A percentile compares a stretch with the other conserved stretches of the same genome.
Conservation (phyloP, 192 early-diverging fungal genomes). For the Phlyctochytrium planicorne region DNA sequence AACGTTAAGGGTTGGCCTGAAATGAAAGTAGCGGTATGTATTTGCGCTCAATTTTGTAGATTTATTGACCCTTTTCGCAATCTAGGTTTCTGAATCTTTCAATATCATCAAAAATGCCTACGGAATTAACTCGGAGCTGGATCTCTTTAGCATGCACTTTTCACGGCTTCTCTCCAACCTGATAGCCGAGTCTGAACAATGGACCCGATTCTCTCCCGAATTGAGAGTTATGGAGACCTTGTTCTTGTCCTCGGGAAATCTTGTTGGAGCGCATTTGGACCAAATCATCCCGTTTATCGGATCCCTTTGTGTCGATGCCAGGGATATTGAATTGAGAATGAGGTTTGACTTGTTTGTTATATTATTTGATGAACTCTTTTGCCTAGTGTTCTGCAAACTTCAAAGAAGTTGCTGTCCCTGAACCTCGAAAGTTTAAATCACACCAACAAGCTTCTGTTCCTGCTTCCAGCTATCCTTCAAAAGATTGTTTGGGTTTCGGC, state of each 20-base stretch:
- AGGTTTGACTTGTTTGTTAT: constrained; percentile 23
- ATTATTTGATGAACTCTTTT: background rate
- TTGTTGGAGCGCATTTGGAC: constrained; percentile 38
- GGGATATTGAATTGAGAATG: constrained; percentile 47
- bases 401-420: background rate
- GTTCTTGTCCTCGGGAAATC: constrained; percentile 21
- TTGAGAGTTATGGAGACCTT: constrained; percentile 34
- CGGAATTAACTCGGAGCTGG: constrained; percentile 10
- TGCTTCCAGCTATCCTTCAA: background rate
- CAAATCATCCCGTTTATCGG: constrained; percentile 37
- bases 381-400: background rate
- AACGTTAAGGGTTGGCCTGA: constrained; percentile 35
- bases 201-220: constrained; percentile 50
- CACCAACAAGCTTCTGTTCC: background rate
- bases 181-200: constrained; percentile 7
- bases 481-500: background rate
- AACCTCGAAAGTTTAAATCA: background rate
- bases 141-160: constrained; percentile 30
- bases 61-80: too few relatives aligned
- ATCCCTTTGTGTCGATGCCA: constrained; percentile 16
- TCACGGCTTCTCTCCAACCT: constrained; percentile 6
- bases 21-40: constrained; percentile 17
- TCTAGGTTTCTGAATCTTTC: constrained; percentile 5
- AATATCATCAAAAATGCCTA: background rate
- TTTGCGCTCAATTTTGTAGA: constrained; percentile 9